Evolutionary conservation across 306 rosid species (phyloP), one percentile per base, ranked within the genome.

Genomic region (Bauhinia variegata): DNA sequence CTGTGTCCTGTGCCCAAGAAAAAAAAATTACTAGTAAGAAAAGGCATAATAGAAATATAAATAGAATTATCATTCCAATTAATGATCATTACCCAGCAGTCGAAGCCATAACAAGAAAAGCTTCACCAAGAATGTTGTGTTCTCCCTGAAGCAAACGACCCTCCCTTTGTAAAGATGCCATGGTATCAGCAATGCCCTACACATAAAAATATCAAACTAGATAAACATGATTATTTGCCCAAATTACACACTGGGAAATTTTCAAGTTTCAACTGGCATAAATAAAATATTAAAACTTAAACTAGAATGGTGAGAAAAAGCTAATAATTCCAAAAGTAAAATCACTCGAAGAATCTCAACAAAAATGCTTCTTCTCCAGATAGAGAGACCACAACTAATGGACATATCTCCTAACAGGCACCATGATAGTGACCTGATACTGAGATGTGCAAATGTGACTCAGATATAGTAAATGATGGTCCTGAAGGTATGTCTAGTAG

Each of bases 41-140:
- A 70, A 60, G 53, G 32, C 49, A 50, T 48, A 46, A 51, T 17
- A 46, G 38, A 60, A 50, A 55, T 49, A 52, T 60, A 48, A 13
- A 73, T 42, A 77, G 31, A 44, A 32, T 13, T 38, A 41, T 52
- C 60, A 23, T 34, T 44, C 47, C 46, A 38, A 73, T 44, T 60
- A 56, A 73, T 60, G 60, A 73, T 69, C 44, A 75, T 81, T 89
- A 93, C 97, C 99, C 99, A 52, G 96, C 95, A 69, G 91, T 77
- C 66, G 99, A 93, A 68, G 96, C 97, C 99, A 93, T 89, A 54
- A 93, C 65, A 51, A 93, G 99, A 82, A 93, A 93, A 75, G 99
- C 97, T 88, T 93, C 99, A n/a, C 90, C 96, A 5, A 93, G 75
- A 78, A 93, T 88, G 86, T 93, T 93, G 70, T 93, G 99, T 77